Conservation (phyloP, 768 basidiomycete species). For the Lactifluus echinatus region DNA sequence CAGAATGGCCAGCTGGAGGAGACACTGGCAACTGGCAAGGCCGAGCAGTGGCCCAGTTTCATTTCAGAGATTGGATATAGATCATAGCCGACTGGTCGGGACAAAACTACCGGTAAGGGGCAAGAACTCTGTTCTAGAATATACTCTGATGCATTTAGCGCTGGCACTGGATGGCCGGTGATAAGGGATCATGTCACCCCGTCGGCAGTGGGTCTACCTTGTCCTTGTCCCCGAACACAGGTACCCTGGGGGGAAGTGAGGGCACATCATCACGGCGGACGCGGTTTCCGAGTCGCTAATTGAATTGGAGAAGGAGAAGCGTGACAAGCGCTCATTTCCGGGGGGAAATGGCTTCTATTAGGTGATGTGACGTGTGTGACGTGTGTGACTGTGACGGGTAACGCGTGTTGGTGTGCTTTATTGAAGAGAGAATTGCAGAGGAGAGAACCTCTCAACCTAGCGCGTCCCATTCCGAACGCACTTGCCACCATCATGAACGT, state of each 20-base stretch:
- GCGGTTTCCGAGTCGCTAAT: not conserved
- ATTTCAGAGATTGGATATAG: slow-evolving; percentile 1
- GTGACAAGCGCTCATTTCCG: slow-evolving; percentile 4
- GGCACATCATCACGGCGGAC: not conserved
- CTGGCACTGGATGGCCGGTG: not conserved
- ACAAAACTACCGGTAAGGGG: not conserved
- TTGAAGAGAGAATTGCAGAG: slow-evolving; percentile 13
- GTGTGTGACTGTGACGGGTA: slow-evolving; percentile 7
- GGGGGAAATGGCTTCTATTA: not conserved
- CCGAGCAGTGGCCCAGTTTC: too few relatives aligned
- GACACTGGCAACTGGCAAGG: not conserved
- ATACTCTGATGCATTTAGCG: not conserved
- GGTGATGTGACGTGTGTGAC: slow-evolving; percentile 5
- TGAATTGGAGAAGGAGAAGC: not conserved
- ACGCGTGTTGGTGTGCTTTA: slow-evolving; percentile 15
- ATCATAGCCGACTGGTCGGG: slow-evolving; percentile 3
- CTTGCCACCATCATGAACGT: slow-evolving; percentile 40
- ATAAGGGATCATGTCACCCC: slow-evolving; percentile 9
- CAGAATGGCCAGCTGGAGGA: not conserved
- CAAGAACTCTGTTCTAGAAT: slow-evolving; percentile 8
- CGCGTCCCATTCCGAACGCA: slow-evolving; percentile 15
- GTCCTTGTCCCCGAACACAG: not conserved
- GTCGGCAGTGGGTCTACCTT: not conserved
- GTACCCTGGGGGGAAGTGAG: not conserved
- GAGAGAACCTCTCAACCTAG: slow-evolving; percentile 14